phyloP scores from a whole-genome alignment of 116 monocot species.

The Papilionanthe hybrid region DNA sequence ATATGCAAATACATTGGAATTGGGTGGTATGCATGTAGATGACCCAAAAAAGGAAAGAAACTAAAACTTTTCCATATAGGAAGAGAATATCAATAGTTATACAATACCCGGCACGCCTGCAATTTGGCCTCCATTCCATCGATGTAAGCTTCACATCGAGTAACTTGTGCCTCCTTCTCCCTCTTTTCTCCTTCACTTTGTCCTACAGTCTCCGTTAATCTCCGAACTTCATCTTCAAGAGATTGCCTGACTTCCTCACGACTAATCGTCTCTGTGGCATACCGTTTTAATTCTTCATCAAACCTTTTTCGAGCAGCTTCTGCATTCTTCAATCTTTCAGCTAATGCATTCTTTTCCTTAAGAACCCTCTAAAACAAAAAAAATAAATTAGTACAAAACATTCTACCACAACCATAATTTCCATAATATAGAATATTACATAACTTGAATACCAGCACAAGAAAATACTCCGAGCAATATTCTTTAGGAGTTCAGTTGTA shows the following conservation, averaged over 20 bases:
- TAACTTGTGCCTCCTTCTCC: constrained; percentile 90
- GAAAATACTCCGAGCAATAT: background rate
- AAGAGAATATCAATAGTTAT: background rate
- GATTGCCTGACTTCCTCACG: constrained; percentile 75
- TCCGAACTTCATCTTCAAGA: constrained; percentile 73
- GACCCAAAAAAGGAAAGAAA: background rate
- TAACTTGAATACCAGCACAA: background rate
- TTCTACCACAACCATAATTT: background rate
- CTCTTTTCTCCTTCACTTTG: constrained; percentile 91
- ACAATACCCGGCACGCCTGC: constrained; percentile 71
- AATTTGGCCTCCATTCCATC: constrained; percentile 82
- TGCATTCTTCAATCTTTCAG: constrained; percentile 79
- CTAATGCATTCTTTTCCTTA: constrained; percentile 84
- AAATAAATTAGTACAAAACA: background rate
- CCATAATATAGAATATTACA: background rate
- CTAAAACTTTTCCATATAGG: background rate
- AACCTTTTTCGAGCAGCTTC: constrained; percentile 78
- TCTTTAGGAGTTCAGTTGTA: background rate
- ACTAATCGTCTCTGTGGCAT: constrained; percentile 64
- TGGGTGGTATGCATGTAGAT: too few species aligned
- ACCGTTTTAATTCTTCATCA: constrained; percentile 89
- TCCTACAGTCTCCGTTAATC: constrained; percentile 73
- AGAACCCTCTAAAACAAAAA: constrained; percentile 50
- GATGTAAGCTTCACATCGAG: constrained; percentile 87
- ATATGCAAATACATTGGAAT: too few species aligned